phyloP scores from a whole-genome alignment of 345 rosid genomes.

The Hibiscus trionum region DNA sequence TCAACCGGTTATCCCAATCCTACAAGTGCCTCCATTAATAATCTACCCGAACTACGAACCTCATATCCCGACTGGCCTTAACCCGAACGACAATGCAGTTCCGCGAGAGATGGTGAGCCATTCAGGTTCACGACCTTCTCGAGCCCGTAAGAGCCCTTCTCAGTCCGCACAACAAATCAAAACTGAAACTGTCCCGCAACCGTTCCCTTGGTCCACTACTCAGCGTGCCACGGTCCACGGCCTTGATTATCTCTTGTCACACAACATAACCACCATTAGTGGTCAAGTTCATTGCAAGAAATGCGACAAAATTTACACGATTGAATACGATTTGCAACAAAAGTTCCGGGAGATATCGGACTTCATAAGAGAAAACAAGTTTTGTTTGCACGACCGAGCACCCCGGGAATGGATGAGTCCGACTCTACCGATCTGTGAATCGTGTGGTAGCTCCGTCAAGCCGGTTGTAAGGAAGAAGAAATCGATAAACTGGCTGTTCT shows the following conservation, averaged over 20 bases:
- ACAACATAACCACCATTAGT: slow-evolving; percentile 7
- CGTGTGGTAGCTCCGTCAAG: slow-evolving; percentile 16
- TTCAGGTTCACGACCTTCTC: slow-evolving; percentile 8
- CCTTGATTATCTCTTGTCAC: slow-evolving; percentile 18
- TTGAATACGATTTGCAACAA: slow-evolving; percentile 19
- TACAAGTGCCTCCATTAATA: background rate
- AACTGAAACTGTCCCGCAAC: slow-evolving; percentile 14
- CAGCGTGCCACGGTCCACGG: slow-evolving; percentile 20
- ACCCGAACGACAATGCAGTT: background rate
- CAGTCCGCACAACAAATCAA: slow-evolving; percentile 14
- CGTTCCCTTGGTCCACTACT: slow-evolving; percentile 25
- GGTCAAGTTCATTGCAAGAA: slow-evolving; percentile 28
- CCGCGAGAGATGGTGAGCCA: background rate
- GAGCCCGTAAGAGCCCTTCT: slow-evolving; percentile 8
- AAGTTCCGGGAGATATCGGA: slow-evolving; percentile 24
- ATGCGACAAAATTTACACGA: slow-evolving; percentile 12
- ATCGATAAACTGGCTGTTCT: slow-evolving; percentile 32
- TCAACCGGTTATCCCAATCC: background rate
- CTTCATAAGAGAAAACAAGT: slow-evolving; percentile 16
- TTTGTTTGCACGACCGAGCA: slow-evolving; percentile 28
- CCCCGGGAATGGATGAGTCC: slow-evolving; percentile 29
- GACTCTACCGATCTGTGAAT: slow-evolving; percentile 17
- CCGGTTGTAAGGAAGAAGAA: slow-evolving; percentile 22
- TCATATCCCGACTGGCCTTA: background rate
- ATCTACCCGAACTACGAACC: background rate